Evolutionary conservation across 2,329 filamentous ascomycete species (phyloP), one percentile per base, ranked within the genome.

Genomic region (Knufia petricola): DNA sequence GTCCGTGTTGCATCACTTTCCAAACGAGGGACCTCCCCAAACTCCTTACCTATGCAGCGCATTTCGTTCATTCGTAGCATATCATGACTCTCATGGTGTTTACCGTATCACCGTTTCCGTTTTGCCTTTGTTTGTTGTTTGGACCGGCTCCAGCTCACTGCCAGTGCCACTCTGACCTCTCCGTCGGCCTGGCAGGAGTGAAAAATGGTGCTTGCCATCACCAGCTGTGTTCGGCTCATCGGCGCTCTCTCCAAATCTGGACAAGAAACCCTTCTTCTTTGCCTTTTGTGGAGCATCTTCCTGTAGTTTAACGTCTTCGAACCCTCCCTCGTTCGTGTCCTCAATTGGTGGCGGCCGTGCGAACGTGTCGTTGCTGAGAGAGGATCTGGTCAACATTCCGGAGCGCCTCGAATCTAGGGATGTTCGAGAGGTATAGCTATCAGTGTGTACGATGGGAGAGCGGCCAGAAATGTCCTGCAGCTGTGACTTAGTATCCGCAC

Each of bases 291-390:
- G 20, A 12, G 31, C 9, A 31, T 92, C 87, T 56, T 95, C 89
- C 50, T 82, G 79, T 39, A 96, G 70, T 3, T 87, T 87, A 7
- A 96, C 86, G 46, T 96, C 90, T 63, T 95, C 90, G 58, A 96
- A 95, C 12, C 73, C 73, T 60, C 94, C 86, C 59, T 92, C 87
- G 13, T 9, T 12, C 36, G 79, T 76, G 23, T 55, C 50, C 15
- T 57, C 51, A 40, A 48, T 39, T 24, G 81, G 84, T n/a, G 79
- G 74, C 48, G 81, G 75, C 60, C 70, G 71, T 48, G 78, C 76
- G 56, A 81, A 77, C 44, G 73, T 73, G 49, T 72, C 74, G 53
- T 77, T 72, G 50, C 75, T 72, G 46, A 82, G 64, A 6, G 79
- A 74, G 7, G 81, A 78, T 52, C 82, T 75, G 15, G 81, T 78